Evolutionary conservation across 148 eudicot species (phyloP), one percentile per base, ranked within the genome.

Genomic region (Amaranthus cruentus): DNA sequence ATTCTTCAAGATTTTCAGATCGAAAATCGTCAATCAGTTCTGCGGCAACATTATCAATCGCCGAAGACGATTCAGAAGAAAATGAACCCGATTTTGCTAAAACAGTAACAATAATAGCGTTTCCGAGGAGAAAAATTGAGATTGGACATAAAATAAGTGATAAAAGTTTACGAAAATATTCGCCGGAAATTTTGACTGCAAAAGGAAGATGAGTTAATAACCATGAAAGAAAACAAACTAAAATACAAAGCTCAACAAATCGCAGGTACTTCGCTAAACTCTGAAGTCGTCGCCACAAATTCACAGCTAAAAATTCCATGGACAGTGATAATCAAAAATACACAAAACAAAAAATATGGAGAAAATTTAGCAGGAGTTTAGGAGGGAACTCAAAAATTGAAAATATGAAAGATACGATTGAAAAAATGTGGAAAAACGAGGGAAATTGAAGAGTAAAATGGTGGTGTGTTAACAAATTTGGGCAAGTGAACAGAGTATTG

Each of bases 91-190:
- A 90, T 63, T 90, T 92, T 68, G 83, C 68, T 46, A 90, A 55
- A 7, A 92, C 91, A 55, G 87, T 76, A 53, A 90, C 67, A 56
- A 92, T 87, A 64, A 92, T 92, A 7, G 83, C 80, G 78, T 92
- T 92, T 56, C 91, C 78, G 72, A 88, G 68, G 2, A 90, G 62
- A 81, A 92, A 92, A 21, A 92, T 80, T 52, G 84, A 88, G 64
- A 83, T 55, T 9, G 91, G 93, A 73, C 86, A 88, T 38, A 81
- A 21, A 44, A 87, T 47, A 46, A 87, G 7, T 42, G 81, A 62
- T 10, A 83, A 38, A 47, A 83, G 59, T 9, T 38, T 79, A 14
- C 82, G 83, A 70, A 79, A 77, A 57, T 81, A 87, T 62, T 84
- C 85, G 74, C 86, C 81, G 83, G 86, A 83, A 73, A 81, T 74